Conservation (phyloP, 2,329 filamentous ascomycete genomes). For the Fusarium annulatum region DNA sequence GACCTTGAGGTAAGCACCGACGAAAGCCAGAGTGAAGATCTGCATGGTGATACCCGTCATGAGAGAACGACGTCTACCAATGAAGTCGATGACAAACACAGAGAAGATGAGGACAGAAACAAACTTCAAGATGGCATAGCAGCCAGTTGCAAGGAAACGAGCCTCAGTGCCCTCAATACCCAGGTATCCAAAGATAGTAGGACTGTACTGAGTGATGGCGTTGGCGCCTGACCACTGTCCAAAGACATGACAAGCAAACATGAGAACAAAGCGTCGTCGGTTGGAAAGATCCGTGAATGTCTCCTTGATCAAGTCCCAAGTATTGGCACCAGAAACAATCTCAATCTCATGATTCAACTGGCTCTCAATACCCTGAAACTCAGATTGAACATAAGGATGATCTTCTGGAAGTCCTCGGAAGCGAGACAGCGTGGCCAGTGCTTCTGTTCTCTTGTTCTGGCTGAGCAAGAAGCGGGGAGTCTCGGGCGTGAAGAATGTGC, state of each 20-base stretch:
- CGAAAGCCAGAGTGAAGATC: conserved; percentile 45
- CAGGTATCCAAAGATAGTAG: conserved; percentile 46
- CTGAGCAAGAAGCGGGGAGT: conserved; percentile 43
- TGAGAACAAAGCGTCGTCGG: conserved; percentile 46
- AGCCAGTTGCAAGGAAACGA: conserved; percentile 42
- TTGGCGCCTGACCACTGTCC: conserved; percentile 47
- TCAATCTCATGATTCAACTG: conserved; percentile 51
- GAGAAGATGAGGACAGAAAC: conserved; percentile 45
- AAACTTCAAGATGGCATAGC: conserved; percentile 46
- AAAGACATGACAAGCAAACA: conserved; percentile 46
- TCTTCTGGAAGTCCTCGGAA: conserved; percentile 44
- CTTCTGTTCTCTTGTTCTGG: conserved; percentile 33
- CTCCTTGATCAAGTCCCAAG: conserved; percentile 50
- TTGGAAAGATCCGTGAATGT: conserved; percentile 45
- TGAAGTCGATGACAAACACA: conserved; percentile 47
- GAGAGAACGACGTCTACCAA: conserved; percentile 48
- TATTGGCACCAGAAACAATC: conserved; percentile 45
- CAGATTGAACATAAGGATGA: conserved; percentile 43
- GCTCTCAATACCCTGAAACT: conserved; percentile 46
- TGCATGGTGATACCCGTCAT: conserved; percentile 50
- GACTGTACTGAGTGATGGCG: conserved; percentile 47
- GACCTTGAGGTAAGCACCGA: conserved; percentile 46
- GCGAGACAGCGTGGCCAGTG: conserved; percentile 29
- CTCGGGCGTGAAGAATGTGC: conserved; percentile 42
- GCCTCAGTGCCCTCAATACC: conserved; percentile 40